A percentile compares a stretch with the other conserved stretches of the same genome.
phyloP scores from a whole-genome alignment of 2,329 filamentous ascomycete genomes.

The Aureobasidium sp. region DNA sequence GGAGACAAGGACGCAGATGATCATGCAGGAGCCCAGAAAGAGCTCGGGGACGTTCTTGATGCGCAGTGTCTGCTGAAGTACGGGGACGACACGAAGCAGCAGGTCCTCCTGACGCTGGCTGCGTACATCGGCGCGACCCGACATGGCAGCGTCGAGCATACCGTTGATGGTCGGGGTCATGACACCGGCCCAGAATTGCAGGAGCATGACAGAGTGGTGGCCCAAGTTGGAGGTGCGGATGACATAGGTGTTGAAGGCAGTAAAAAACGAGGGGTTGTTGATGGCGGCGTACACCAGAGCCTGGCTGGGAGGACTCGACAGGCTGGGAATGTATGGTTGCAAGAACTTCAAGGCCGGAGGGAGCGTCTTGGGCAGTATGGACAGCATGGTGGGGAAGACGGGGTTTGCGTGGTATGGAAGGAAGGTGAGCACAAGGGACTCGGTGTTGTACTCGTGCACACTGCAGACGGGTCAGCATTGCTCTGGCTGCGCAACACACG shows the following conservation, averaged over 20 bases:
- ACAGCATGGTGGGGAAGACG: conserved; percentile 75
- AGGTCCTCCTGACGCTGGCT: conserved; percentile 71
- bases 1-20: conserved; percentile 73
- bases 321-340: conserved; percentile 71
- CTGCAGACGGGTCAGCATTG: conserved; percentile 37
- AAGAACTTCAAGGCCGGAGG: conserved; percentile 74
- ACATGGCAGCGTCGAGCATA: conserved; percentile 68
- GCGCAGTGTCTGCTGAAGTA: conserved; percentile 68
- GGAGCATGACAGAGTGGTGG: conserved; percentile 65
- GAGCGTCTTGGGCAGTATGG: conserved; percentile 70
- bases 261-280: conserved; percentile 67
- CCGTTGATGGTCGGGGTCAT: conserved; percentile 77
- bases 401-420: conserved; percentile 84
- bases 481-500: conserved; percentile 17
- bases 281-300: conserved; percentile 76
- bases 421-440: conserved; percentile 70
- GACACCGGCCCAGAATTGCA: conserved; percentile 87
- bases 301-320: conserved; percentile 67
- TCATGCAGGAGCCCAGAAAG: conserved; percentile 84
- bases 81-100: conserved; percentile 57
- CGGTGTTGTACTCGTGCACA: conserved; percentile 84
- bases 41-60: conserved; percentile 69
- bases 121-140: conserved; percentile 67
- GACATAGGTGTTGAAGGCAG: conserved; percentile 68
- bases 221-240: conserved; percentile 62